These are phyloP conservation scores for Yamadazyma blattariae DNA, from an alignment of 1,139 yeast genomes.

Conservation along the genomic window DNA sequence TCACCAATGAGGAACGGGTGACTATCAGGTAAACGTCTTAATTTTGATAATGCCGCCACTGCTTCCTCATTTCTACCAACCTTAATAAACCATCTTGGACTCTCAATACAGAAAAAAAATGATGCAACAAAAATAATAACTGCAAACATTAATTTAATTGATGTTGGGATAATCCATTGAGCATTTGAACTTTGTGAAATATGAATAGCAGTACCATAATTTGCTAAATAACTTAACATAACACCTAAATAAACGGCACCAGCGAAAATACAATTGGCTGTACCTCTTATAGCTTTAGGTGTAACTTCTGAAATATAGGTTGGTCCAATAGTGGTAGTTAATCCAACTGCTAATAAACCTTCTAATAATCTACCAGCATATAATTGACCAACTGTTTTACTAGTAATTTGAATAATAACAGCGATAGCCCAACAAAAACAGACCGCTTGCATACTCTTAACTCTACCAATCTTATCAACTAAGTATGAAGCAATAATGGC, in stretches of 20 bases:
- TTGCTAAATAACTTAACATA: slow-evolving; percentile 51
- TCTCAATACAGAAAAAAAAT: slow-evolving; percentile 35
- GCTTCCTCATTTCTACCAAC: slow-evolving; percentile 34
- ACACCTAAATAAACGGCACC: slow-evolving; percentile 57
- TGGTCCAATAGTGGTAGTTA: slow-evolving; percentile 57
- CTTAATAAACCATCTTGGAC: slow-evolving; percentile 47
- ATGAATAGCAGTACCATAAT: slow-evolving; percentile 40
- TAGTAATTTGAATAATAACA: slow-evolving; percentile 47
- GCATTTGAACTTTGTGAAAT: slow-evolving; percentile 22
- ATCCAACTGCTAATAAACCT: slow-evolving; percentile 53
- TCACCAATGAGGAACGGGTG: slow-evolving; percentile 54
- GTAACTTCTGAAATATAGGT: slow-evolving; percentile 52
- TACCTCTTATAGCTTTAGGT: slow-evolving; percentile 52
- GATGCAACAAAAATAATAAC: slow-evolving; percentile 37
- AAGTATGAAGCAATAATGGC: slow-evolving; percentile 47
- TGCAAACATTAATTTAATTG: slow-evolving; percentile 40
- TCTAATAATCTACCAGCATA: slow-evolving; percentile 55
- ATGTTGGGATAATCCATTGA: slow-evolving; percentile 39
- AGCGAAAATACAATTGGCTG: slow-evolving; percentile 48
- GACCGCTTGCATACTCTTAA: slow-evolving; percentile 47
- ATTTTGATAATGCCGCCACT: slow-evolving; percentile 33
- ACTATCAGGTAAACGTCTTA: slow-evolving; percentile 49
- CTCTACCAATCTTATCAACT: slow-evolving; percentile 55
- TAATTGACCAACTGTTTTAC: slow-evolving; percentile 43
- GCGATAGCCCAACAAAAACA: slow-evolving; percentile 45